phyloP scores from a whole-genome alignment of 768 basidiomycete genomes.

The Mrakia hoshinonis region DNA sequence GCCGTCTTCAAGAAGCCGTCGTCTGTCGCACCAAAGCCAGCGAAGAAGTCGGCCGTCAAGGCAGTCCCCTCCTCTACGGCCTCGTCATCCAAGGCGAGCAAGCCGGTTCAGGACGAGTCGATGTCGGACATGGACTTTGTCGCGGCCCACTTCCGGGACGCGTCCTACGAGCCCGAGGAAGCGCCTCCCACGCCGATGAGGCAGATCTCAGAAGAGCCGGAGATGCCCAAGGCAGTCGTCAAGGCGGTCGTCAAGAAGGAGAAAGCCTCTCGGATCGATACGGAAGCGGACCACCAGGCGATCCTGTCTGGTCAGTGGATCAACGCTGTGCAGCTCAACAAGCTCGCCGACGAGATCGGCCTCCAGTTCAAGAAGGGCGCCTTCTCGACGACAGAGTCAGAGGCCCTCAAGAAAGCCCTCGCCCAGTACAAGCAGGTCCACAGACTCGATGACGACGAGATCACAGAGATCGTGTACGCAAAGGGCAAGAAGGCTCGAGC shows the following conservation, averaged over 20 bases:
- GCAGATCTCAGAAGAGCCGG: too few relatives aligned
- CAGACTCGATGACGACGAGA: slow-evolving; percentile 50
- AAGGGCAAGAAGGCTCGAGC: slow-evolving; percentile 52
- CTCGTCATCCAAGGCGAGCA: background rate
- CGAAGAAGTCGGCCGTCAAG: background rate
- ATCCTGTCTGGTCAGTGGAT: slow-evolving; percentile 17
- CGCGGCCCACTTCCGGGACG: background rate
- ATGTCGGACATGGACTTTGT: too few relatives aligned
- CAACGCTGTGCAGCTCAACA: slow-evolving; percentile 17
- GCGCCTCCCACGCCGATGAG: too few relatives aligned
- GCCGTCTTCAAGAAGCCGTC: background rate
- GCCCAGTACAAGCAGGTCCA: slow-evolving; percentile 46
- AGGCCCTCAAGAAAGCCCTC: slow-evolving; percentile 57
- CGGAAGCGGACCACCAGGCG: background rate
- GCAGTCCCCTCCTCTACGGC: background rate
- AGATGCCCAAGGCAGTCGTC: too few relatives aligned
- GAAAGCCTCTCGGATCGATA: background rate
- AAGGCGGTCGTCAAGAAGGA: background rate
- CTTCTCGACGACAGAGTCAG: slow-evolving; percentile 69
- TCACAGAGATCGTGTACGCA: slow-evolving; percentile 56
- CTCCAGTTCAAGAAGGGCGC: slow-evolving; percentile 82
- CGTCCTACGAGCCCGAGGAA: background rate
- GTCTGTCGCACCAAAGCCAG: too few relatives aligned
- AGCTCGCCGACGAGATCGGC: slow-evolving; percentile 14
- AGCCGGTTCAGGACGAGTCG: too few relatives aligned